Evolutionary conservation across 169 alveolate genomes (phyloP).

Genomic region (Miamiensis avidus): DNA sequence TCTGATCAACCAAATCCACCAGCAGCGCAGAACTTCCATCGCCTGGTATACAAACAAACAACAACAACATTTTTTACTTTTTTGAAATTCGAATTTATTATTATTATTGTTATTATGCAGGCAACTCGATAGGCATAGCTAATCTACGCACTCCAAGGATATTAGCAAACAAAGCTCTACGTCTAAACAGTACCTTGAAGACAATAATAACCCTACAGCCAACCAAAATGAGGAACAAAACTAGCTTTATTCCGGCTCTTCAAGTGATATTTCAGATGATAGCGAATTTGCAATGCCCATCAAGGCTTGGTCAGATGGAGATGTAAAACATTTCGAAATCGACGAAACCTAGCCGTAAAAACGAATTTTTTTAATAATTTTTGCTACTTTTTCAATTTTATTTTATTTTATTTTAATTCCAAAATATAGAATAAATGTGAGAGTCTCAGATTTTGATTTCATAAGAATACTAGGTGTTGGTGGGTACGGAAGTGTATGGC

Average conservation of each 20-base stretch:
- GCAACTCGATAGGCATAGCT: no score
- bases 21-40: neutral
- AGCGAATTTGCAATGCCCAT: neutral
- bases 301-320: conserved; percentile 3
- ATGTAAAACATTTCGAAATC: neutral
- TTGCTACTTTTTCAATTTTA: no score
- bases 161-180: no score
- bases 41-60: no score
- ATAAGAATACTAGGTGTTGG: conserved; percentile 52
- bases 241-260: neutral
- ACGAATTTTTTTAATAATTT: no score
- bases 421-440: conserved; percentile 29
- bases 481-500: conserved; percentile 62
- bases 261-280: neutral
- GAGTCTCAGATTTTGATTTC: conserved; percentile 53
- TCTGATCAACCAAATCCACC: no score
- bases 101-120: neutral
- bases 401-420: neutral
- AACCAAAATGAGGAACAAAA: neutral
- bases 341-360: neutral
- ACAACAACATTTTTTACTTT: neutral
- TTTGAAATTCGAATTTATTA: no score
- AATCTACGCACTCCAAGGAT: no score
- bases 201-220: no score
- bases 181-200: no score